phyloP scores from a whole-genome alignment of 345 rosid genomes.

The Lepidium sativum region DNA sequence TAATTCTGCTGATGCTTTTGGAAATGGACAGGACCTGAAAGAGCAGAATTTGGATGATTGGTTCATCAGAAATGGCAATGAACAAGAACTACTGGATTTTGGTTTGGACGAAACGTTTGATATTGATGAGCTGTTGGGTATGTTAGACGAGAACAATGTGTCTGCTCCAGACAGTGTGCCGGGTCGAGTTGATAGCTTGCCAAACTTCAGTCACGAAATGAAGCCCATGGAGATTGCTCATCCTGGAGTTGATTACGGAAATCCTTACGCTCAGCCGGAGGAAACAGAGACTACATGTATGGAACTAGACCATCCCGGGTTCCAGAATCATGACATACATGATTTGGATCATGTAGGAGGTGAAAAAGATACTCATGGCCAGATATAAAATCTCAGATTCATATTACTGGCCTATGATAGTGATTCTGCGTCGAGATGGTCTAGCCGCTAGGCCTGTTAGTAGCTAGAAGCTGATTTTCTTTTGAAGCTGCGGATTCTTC shows the following conservation, averaged over 20 bases:
- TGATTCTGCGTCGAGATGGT: background rate
- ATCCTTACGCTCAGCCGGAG: slow-evolving; percentile 3
- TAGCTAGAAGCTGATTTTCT: slow-evolving; percentile 6
- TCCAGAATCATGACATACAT: slow-evolving; percentile 1
- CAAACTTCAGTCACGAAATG: slow-evolving; percentile 9
- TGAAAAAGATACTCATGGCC: background rate
- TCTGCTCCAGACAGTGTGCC: background rate
- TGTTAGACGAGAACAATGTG: slow-evolving; percentile 18
- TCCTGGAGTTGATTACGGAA: slow-evolving; percentile 18
- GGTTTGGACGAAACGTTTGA: slow-evolving; percentile 47
- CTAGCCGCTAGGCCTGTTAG: background rate
- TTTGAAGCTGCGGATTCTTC: background rate
- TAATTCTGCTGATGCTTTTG: background rate
- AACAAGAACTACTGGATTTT: slow-evolving; percentile 13
- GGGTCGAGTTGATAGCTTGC: background rate
- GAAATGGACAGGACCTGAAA: background rate
- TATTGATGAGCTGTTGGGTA: slow-evolving; percentile 44
- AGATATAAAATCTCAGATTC: background rate
- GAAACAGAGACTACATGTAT: slow-evolving; percentile 6
- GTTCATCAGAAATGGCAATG: background rate
- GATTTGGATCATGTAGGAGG: background rate
- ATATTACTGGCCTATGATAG: background rate
- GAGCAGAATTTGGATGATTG: background rate
- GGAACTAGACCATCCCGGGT: background rate
- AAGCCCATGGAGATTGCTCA: slow-evolving; percentile 11